A percentile compares a stretch with the other conserved stretches of the same genome.
phyloP scores from a whole-genome alignment of 495 filamentous ascomycete genomes.

The Sphaerosporella brunnea region DNA sequence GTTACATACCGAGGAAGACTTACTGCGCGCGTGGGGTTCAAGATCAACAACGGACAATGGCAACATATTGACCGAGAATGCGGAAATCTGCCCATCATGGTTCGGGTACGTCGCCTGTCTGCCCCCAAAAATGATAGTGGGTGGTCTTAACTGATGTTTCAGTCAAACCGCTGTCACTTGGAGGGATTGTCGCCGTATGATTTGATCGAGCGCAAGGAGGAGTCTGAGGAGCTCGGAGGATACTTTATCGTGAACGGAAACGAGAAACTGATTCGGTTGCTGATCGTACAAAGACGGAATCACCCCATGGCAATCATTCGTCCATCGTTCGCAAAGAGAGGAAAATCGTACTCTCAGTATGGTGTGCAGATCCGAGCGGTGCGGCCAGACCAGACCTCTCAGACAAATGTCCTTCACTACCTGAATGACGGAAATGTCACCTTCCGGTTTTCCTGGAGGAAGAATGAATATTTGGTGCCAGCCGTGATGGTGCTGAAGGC shows the following conservation, averaged over 20 bases:
- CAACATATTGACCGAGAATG: conserved; percentile 62
- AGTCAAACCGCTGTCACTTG: conserved; percentile 81
- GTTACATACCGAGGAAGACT: conserved; percentile 79
- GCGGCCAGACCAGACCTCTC: conserved; percentile 87
- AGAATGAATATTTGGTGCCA: conserved; percentile 85
- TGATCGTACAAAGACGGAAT: conserved; percentile 75
- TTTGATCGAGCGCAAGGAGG: conserved; percentile 61
- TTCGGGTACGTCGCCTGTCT: conserved; percentile 39
- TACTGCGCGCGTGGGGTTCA: conserved; percentile 59
- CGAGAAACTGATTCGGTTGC: conserved; percentile 86
- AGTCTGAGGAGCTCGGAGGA: conserved; percentile 82
- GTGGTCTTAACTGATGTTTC: too few relatives aligned
- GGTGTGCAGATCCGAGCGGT: conserved; percentile 84
- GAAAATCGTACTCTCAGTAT: conserved; percentile 66
- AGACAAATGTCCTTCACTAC: conserved; percentile 94
- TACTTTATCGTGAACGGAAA: conserved; percentile 85
- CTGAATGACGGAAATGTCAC: conserved; percentile 87
- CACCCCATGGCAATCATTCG: conserved; percentile 87
- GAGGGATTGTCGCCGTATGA: conserved; percentile 63
- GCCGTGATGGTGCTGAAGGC: conserved; percentile 95
- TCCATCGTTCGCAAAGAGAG: conserved; percentile 70
- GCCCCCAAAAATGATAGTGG: too few relatives aligned
- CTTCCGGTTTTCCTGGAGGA: conserved; percentile 94
- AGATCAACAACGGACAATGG: conserved; percentile 70
- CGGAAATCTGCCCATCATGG: conserved; percentile 80